A percentile compares a stretch with the other conserved stretches of the same genome.
phyloP scores from a whole-genome alignment of 495 filamentous ascomycete genomes.

The Penicillium arizonense region DNA sequence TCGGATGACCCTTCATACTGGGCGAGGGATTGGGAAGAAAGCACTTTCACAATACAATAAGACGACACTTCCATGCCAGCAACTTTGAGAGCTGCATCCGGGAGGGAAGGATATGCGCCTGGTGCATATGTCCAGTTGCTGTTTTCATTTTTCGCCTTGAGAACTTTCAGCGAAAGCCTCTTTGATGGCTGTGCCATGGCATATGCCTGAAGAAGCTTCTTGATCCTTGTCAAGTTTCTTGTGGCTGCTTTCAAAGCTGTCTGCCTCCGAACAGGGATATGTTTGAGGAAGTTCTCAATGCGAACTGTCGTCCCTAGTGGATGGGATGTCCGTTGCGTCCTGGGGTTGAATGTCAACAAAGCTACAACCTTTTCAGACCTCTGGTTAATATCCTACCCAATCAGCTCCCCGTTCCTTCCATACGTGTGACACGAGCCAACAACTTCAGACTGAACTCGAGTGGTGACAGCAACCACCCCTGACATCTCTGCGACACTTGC shows the following conservation, averaged over 20 bases:
- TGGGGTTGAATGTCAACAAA: conserved; percentile 13
- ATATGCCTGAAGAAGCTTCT: conserved; percentile 69
- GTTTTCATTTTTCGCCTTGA: conserved; percentile 60
- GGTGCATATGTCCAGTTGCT: conserved; percentile 74
- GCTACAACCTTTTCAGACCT: not conserved
- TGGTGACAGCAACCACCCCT: conserved; percentile 62
- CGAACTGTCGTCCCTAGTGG: conserved; percentile 79
- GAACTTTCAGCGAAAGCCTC: conserved; percentile 64
- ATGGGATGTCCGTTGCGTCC: conserved; percentile 52
- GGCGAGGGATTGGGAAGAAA: conserved; percentile 16
- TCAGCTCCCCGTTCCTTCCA: conserved; percentile 49
- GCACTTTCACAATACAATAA: conserved; percentile 45
- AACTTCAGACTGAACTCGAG: conserved; percentile 67
- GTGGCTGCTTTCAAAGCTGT: conserved; percentile 56
- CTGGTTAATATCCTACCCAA: conserved; percentile 28
- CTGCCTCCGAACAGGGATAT: conserved; percentile 73
- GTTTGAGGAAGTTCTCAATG: conserved; percentile 64
- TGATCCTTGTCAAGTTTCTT: conserved; percentile 64
- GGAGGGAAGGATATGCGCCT: conserved; percentile 46
- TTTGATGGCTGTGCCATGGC: conserved; percentile 66
- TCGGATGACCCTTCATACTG: conserved; percentile 4
- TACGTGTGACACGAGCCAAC: conserved; percentile 57
- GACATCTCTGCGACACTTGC: conserved; percentile 74
- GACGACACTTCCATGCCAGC: conserved; percentile 64
- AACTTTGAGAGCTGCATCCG: conserved; percentile 68